Base-by-base conservation (phyloP, 139 green algal species). In the Picochlorum costavermella region DNA sequence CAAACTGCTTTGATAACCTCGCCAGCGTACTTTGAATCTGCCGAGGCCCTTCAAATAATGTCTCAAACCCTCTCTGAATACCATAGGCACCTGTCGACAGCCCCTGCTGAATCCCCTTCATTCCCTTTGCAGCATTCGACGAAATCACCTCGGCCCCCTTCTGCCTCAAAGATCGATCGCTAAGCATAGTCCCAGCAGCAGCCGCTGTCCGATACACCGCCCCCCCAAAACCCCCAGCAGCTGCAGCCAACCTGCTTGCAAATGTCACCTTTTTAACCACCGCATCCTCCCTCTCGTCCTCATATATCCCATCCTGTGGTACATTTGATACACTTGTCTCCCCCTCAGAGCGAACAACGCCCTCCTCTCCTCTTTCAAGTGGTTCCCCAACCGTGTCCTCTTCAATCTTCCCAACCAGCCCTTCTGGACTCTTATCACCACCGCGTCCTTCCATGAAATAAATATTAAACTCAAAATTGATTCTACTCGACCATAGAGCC, bases 1-100 rank as follows among this genome's bases (percentile, higher is more conserved):
- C 66, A 16, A 80, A 73, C 25, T 72, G 76, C 17, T 64, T 44
- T 51, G 78, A 71, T 30, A 86, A 25, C 5, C 75, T 66, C 12
- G 51, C 29, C 11, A 84, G 56, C 14, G 79, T 56, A n/a, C 29
- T 23, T 31, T 75, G 72, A 10, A 83, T 49, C 9, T 79, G 72
- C 44, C 57, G 50, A 3, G 75, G 75, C 1, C 75, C 68, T 16
- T 60, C 17, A 43, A 69, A 63, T 28, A 81, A 51, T 33, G 69
- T 70, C n/a, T 66, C 58, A 25, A 79, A 59, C 6, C 63, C 61
- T 5, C 49, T 49, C 11, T 56, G 50, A 3, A 83, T 55, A 16
- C 37, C 58, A 23, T 43, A 59, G 2, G 75, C 75, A 23, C 75
- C 63, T 8, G 57, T 51, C 45, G 67, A 59, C 12, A 82, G 33